Evolutionary conservation across 805 yeast genomes (phyloP).

Genomic region (Phaffomyces thermotolerans): DNA sequence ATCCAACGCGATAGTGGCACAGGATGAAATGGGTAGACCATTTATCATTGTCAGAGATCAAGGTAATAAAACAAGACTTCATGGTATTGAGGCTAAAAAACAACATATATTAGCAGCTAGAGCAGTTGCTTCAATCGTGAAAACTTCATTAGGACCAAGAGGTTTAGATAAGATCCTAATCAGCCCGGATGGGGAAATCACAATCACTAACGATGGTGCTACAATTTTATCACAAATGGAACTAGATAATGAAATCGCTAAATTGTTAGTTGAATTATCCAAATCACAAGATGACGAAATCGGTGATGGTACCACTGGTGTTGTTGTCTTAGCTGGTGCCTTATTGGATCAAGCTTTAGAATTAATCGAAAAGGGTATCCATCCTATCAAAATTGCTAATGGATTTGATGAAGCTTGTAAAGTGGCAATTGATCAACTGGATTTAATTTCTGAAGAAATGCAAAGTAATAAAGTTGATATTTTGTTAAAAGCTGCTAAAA

Average conservation of each 20-base stretch:
- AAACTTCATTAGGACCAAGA: slow-evolving; percentile 93
- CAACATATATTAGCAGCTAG: slow-evolving; percentile 93
- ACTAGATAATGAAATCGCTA: slow-evolving; percentile 92
- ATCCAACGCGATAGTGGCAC: slow-evolving; percentile 98
- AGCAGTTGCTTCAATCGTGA: slow-evolving; percentile 86
- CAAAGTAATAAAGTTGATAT: slow-evolving; percentile 33
- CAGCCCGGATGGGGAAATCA: slow-evolving; percentile 95
- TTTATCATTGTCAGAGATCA: slow-evolving; percentile 93
- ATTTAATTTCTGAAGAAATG: slow-evolving; percentile 64
- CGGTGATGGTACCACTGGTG: slow-evolving; percentile 91
- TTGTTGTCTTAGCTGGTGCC: slow-evolving; percentile 93
- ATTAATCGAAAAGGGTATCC: slow-evolving; percentile 93
- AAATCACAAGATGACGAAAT: slow-evolving; percentile 70
- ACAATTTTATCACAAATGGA: slow-evolving; percentile 95
- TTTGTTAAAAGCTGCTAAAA: slow-evolving; percentile 84
- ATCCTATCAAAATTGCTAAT: slow-evolving; percentile 93
- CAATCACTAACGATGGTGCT: slow-evolving; percentile 98
- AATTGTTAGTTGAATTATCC: slow-evolving; percentile 86
- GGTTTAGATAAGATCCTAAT: slow-evolving; percentile 96
- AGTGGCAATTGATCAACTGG: slow-evolving; percentile 74
- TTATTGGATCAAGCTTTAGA: slow-evolving; percentile 90
- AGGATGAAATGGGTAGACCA: slow-evolving; percentile 99
- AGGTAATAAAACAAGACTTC: slow-evolving; percentile 54
- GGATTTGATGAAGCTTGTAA: slow-evolving; percentile 97
- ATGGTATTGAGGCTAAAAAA: slow-evolving; percentile 72